Evolutionary conservation across 345 rosid species (phyloP).

Genomic region (Brassica incana): DNA sequence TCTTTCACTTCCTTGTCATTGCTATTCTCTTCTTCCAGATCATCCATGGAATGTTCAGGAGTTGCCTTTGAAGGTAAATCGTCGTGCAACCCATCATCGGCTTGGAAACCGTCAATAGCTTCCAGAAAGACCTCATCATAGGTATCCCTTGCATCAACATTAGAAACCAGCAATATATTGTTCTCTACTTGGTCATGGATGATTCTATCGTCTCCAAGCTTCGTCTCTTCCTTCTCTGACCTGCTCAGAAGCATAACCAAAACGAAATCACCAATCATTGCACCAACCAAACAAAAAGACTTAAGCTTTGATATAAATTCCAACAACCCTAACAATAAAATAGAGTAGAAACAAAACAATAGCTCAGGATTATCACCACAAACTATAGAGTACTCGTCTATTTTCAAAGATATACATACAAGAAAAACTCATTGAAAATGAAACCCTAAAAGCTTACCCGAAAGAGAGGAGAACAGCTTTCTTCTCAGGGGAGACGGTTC

Average conservation of each 20-base stretch:
- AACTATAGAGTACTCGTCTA: not conserved
- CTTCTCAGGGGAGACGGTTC: not conserved
- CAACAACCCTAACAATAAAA: not conserved
- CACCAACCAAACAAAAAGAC: not conserved
- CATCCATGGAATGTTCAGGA: not conserved
- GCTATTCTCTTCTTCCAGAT: not conserved
- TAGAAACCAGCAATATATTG: conserved; percentile 30
- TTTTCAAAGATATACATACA: not conserved
- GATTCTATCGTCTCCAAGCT: conserved; percentile 35
- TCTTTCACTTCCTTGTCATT: not conserved
- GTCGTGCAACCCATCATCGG: not conserved
- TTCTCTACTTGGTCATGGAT: conserved; percentile 25
- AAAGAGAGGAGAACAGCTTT: not conserved
- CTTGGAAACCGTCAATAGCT: conserved; percentile 45
- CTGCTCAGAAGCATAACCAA: conserved; percentile 35
- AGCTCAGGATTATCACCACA: conserved; percentile 28
- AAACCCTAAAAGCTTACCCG: not conserved
- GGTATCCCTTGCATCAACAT: conserved; percentile 17
- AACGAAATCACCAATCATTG: not conserved
- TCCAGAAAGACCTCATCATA: conserved; percentile 78
- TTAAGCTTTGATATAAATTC: too few species aligned
- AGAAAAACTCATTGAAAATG: not conserved
- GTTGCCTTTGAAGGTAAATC: conserved; percentile 15
- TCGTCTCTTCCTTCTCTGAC: conserved; percentile 37
- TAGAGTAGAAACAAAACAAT: conserved; percentile 18